phyloP scores from a whole-genome alignment of 1,284 basidiomycete genomes.

The Flammula alnicola region DNA sequence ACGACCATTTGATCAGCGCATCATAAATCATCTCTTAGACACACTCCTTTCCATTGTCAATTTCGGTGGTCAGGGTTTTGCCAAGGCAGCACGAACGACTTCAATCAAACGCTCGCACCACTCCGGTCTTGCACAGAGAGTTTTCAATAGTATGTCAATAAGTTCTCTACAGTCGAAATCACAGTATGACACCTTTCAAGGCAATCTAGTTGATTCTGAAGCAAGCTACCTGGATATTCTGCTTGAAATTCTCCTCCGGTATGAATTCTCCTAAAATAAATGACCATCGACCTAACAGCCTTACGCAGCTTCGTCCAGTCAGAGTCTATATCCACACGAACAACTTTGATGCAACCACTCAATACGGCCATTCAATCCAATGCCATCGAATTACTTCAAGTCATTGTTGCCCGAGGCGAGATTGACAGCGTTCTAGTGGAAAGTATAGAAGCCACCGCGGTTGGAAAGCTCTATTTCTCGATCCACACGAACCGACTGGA shows the following conservation, averaged over 20 bases:
- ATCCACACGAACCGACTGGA: slow-evolving; percentile 76
- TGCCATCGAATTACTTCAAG: slow-evolving; percentile 82
- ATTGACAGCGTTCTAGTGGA: slow-evolving; percentile 63
- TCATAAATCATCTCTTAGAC: slow-evolving; percentile 73
- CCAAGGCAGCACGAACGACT: slow-evolving; percentile 67
- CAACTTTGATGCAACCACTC: slow-evolving; percentile 57
- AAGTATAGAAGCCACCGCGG: slow-evolving; percentile 70
- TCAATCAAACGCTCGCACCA: slow-evolving; percentile 67
- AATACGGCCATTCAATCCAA: slow-evolving; percentile 76
- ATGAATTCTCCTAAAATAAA: slow-evolving; percentile 26
- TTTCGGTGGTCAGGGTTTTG: slow-evolving; percentile 89
- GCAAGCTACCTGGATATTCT: slow-evolving; percentile 78
- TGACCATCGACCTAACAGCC: not conserved
- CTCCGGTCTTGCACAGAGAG: slow-evolving; percentile 58
- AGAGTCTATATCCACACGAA: slow-evolving; percentile 60
- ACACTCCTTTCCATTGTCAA: slow-evolving; percentile 79
- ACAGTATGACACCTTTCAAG: slow-evolving; percentile 39
- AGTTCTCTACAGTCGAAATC: not conserved
- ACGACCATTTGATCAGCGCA: slow-evolving; percentile 78
- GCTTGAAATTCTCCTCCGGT: slow-evolving; percentile 73
- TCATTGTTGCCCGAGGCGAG: slow-evolving; percentile 81
- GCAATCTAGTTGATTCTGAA: slow-evolving; percentile 54
- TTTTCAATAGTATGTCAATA: slow-evolving; percentile 60
- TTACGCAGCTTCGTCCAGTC: slow-evolving; percentile 74
- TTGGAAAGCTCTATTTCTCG: slow-evolving; percentile 77